These are phyloP conservation scores for Spirogloea muscicola DNA, from an alignment of 139 green algal genomes.

Conservation along the genomic window DNA sequence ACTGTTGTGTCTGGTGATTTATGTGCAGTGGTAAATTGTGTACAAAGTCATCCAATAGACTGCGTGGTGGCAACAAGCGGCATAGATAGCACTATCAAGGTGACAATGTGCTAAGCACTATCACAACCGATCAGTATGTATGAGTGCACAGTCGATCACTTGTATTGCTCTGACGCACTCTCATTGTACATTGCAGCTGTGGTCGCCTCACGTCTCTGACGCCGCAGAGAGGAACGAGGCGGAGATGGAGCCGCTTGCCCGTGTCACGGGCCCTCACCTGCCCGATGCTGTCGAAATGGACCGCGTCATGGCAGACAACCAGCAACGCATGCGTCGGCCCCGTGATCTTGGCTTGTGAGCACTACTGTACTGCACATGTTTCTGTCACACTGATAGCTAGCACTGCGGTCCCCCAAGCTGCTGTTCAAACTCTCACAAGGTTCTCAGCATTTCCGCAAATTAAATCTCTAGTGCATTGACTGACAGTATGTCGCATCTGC, in stretches of 20 bases:
- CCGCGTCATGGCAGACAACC: slow-evolving; percentile 25
- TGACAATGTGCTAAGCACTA: neutral
- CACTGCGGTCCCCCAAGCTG: neutral
- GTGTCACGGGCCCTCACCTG: too few relatives aligned
- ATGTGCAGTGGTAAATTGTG: slow-evolving; percentile 45
- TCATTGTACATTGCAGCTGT: too few relatives aligned
- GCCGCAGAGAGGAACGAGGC: too few relatives aligned
- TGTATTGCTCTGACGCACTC: too few relatives aligned
- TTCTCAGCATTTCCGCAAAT: neutral
- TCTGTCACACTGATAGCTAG: neutral
- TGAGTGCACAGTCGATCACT: too few relatives aligned
- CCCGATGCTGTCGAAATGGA: slow-evolving; percentile 12
- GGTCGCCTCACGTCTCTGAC: too few relatives aligned
- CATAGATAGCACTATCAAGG: slow-evolving; percentile 49
- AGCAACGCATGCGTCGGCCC: slow-evolving; percentile 23
- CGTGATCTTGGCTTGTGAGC: slow-evolving; percentile 28
- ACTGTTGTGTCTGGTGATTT: too few relatives aligned
- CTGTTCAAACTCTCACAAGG: neutral
- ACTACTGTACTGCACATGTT: neutral
- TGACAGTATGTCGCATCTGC: neutral
- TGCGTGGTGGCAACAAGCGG: slow-evolving; percentile 38
- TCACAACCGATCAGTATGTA: too few relatives aligned
- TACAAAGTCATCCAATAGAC: slow-evolving; percentile 41
- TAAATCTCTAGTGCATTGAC: neutral
- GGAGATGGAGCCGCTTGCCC: too few relatives aligned